These are phyloP conservation scores for Candolleomyces aberdarensis DNA, from an alignment of 768 basidiomycete species.

Conservation along the genomic window DNA sequence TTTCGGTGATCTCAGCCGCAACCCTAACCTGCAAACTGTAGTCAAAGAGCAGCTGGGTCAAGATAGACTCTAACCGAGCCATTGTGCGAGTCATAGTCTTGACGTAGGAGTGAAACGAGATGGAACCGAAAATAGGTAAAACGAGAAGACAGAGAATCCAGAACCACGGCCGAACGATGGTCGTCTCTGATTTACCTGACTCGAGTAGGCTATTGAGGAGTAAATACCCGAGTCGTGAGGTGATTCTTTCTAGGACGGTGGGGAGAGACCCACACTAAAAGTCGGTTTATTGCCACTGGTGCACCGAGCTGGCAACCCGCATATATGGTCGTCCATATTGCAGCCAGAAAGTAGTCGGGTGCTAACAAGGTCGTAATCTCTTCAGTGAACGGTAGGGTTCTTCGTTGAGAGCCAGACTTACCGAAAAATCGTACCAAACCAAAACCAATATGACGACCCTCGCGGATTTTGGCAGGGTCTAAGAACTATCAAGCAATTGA, in stretches of 20 bases:
- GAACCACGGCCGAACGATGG: conserved; percentile 13
- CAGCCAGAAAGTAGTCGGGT: conserved; percentile 23
- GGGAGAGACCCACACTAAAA: conserved; percentile 29
- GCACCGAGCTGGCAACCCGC: conserved; percentile 28
- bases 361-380: conserved; percentile 9
- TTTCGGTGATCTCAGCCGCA: conserved; percentile 35
- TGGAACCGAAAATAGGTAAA: conserved; percentile 1
- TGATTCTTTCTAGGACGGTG: background rate
- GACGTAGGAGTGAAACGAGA: conserved; percentile 28
- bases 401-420: conserved; percentile 2
- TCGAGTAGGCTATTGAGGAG: conserved; percentile 19
- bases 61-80: conserved; percentile 44
- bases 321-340: conserved; percentile 25
- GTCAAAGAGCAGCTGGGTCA: conserved; percentile 39
- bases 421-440: conserved; percentile 40
- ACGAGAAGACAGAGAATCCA: conserved; percentile 13
- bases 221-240: background rate
- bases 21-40: conserved; percentile 56
- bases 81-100: conserved; percentile 43
- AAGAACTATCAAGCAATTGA: conserved; percentile 20
- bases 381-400: background rate
- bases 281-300: conserved; percentile 40
- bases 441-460: conserved; percentile 43
- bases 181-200: conserved; percentile 11
- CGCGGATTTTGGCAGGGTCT: conserved; percentile 38